phyloP scores from a whole-genome alignment of 495 filamentous ascomycete species.

The Neurospora sublineolata region DNA sequence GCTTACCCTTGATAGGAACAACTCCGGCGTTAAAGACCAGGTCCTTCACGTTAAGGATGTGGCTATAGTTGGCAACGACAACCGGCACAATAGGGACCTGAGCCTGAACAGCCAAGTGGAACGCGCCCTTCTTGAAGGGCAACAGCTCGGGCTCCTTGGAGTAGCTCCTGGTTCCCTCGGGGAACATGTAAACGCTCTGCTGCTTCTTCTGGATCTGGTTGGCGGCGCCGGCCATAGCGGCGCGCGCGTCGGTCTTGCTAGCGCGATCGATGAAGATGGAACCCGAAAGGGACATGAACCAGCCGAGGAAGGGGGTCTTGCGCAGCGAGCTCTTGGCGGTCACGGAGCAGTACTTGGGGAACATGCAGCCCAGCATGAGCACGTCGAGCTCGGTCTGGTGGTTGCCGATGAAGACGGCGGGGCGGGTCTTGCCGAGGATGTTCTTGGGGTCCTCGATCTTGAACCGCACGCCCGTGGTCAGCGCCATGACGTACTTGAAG shows the following conservation, averaged over 20 bases:
- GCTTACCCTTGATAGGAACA: slow-evolving; percentile 72
- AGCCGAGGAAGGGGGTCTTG: slow-evolving; percentile 76
- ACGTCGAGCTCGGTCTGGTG: slow-evolving; percentile 95
- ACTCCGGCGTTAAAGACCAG: slow-evolving; percentile 60
- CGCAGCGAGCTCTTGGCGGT: slow-evolving; percentile 84
- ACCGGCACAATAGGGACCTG: slow-evolving; percentile 86
- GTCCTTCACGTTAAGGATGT: slow-evolving; percentile 62
- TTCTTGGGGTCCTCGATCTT: slow-evolving; percentile 56
- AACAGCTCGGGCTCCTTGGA: slow-evolving; percentile 65
- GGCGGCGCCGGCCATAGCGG: slow-evolving; percentile 75
- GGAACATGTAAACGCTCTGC: slow-evolving; percentile 90
- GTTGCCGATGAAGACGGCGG: slow-evolving; percentile 85
- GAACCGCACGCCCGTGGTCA: slow-evolving; percentile 69
- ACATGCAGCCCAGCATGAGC: slow-evolving; percentile 73
- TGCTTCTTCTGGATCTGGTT: slow-evolving; percentile 59
- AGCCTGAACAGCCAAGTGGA: slow-evolving; percentile 89
- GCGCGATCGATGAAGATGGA: slow-evolving; percentile 90
- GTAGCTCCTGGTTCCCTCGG: slow-evolving; percentile 90
- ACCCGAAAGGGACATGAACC: slow-evolving; percentile 88
- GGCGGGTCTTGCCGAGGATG: slow-evolving; percentile 52
- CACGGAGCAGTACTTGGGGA: slow-evolving; percentile 84
- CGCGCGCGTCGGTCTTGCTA: slow-evolving; percentile 67
- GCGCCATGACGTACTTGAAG: slow-evolving; percentile 73
- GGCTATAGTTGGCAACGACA: slow-evolving; percentile 76
- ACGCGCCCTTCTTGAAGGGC: slow-evolving; percentile 96